Evolutionary conservation across 306 rosid species (phyloP), one percentile per base, ranked within the genome.

Genomic region (Pyrus betulifolia): DNA sequence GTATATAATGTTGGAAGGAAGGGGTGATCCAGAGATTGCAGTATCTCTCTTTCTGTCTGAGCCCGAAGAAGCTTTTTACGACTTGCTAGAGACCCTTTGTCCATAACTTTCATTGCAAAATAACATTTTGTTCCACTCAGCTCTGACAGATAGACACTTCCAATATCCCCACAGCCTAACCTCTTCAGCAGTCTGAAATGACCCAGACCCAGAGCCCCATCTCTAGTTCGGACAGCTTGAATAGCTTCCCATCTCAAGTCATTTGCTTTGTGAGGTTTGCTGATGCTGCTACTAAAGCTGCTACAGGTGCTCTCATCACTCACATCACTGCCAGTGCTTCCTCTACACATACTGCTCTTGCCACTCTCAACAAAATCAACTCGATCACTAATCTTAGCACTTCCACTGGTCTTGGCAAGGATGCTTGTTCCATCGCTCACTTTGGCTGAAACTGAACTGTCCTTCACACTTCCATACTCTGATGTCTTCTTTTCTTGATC

Each of bases 101-200:
- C 98, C 98, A 95, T 95, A 80, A 95, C 98, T 88, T 95, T 95
- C 93, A 95, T 95, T 30, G 98, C 98, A 66, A 95, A 95, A 86
- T 89, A 88, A 78, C 97, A 92, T 85, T 92, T 92, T 42, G 98
- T 95, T 70, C 98, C 98, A 70, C 96, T 92, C 81, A 95, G 84
- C 86, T 92, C 98, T 10, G 98, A 95, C 64, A 95, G 95, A 71
- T 95, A 95, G 49, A 95, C 98, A 78, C 98, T 95, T 38, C 98
- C 98, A 70, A 95, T 95, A 88, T 95, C 98, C 62, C 98, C 98
- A 83, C 98, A 95, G 72, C 98, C 98, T 88, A 95, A 78, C 88
- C 96, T 87, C 90, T 92, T 95, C 57, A 95, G 75, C 28, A 95
- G 90, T 72, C 98, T 85, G 83, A 95, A 95, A 89, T 95, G 97